Base-by-base conservation (phyloP, 1,284 basidiomycete genomes). In the Hemileia vastatrix region DNA sequence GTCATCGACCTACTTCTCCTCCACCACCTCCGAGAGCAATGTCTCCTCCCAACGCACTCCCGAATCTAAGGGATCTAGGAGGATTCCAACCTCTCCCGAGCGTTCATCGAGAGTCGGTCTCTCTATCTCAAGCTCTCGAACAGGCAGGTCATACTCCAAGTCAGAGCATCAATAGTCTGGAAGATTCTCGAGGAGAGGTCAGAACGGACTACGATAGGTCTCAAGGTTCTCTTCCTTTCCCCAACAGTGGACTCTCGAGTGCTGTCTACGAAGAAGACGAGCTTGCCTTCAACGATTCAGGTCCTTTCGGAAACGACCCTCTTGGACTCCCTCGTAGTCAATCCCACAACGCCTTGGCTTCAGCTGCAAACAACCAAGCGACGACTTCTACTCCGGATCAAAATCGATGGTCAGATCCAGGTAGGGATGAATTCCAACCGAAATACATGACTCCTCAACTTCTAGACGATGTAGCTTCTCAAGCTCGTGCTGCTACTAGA, bases 1-100 rank as follows among this genome's bases (percentile, higher is more conserved):
- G 68, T 33, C 71, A 72, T 49, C 66, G 71, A 6, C 71, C 71
- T 15, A 71, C 67, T 1, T 72, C 71, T 9, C 70, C 70, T 2
- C 65, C 70, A 4, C 55, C 68, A 18, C 27, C 27, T 27, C 27
- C 27, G 27, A 64, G 67, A 40, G 63, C 64, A 9, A 66, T 63
- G 18, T 62, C 62, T 4, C 66, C 67, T 27, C 52, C 66, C 19
- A 68, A 44, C 32, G 66, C 64, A 13, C 61, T 72, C 31, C 71
- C 71, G 0, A 67, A 65, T 40, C 60, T 72, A 23, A 57, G 65
- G n/a, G 70, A 72, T 51, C 57, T 67, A 15, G 55, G 60, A 11
- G 55, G 43, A 23, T 56, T 56, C 23, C 58, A 53, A 24, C 53
- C 53, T 6, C 49, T 63, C 6, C 51, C 60, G 27, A 33, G 54